Evolutionary conservation across 2,329 filamentous ascomycete genomes (phyloP).

Genomic region (Podosphaera xanthii): DNA sequence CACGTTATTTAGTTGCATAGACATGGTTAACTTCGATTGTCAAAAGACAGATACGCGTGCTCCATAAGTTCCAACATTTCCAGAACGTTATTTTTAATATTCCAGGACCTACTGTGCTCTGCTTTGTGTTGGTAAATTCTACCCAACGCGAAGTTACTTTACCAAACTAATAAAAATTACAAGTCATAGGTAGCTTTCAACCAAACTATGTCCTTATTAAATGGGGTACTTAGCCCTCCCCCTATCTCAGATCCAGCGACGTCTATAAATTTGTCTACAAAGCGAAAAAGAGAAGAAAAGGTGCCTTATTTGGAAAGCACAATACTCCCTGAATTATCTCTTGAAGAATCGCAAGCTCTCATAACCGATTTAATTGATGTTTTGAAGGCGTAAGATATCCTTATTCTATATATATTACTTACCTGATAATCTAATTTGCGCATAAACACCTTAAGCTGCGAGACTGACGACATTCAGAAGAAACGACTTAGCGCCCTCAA

Average conservation of each 20-base stretch:
- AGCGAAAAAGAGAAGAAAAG: constrained; percentile 34
- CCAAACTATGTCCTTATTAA: constrained; percentile 16
- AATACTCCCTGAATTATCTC: constrained; percentile 4
- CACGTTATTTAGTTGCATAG: too few relatives aligned
- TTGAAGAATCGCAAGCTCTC: constrained; percentile 17
- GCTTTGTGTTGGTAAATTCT: too few relatives aligned
- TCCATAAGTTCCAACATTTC: too few relatives aligned
- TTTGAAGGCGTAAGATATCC: constrained; percentile 20
- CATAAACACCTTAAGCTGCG: constrained; percentile 2
- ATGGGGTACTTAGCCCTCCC: constrained; percentile 21
- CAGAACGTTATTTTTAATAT: too few relatives aligned
- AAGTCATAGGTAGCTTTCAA: neutral
- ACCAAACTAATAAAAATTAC: neutral
- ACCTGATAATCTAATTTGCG: constrained; percentile 1
- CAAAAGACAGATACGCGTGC: too few relatives aligned
- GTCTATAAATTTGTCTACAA: constrained; percentile 20
- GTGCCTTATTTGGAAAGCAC: constrained; percentile 13
- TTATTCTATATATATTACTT: neutral
- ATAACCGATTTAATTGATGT: constrained; percentile 22
- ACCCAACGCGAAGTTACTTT: neutral
- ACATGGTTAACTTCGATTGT: too few relatives aligned
- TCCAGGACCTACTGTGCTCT: too few relatives aligned
- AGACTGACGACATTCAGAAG: constrained; percentile 17
- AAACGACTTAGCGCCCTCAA: constrained; percentile 28
- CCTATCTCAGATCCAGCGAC: constrained; percentile 11